These are phyloP conservation scores for Leccinum incarnatum DNA, from an alignment of 768 basidiomycete species.

Conservation along the genomic window DNA sequence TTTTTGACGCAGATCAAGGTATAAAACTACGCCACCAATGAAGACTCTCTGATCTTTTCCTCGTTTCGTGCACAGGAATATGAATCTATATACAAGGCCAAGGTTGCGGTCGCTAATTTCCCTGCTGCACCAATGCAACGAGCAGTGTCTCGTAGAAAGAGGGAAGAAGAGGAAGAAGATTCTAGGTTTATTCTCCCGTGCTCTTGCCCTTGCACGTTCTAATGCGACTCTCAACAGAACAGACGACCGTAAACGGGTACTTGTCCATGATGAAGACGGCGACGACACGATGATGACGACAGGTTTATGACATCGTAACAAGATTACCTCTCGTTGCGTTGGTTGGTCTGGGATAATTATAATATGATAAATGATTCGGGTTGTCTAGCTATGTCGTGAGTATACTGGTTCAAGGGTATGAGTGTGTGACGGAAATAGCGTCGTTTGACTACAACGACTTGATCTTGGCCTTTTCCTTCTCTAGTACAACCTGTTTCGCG, in stretches of 20 bases:
- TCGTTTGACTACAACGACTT: slow-evolving; percentile 59
- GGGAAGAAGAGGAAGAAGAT: slow-evolving; percentile 74
- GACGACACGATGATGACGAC: slow-evolving; percentile 37
- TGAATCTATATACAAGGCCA: slow-evolving; percentile 87
- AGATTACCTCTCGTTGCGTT: not conserved
- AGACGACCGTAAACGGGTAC: slow-evolving; percentile 44
- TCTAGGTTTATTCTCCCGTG: slow-evolving; percentile 27
- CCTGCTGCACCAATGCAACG: slow-evolving; percentile 43
- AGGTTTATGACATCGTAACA: slow-evolving; percentile 17
- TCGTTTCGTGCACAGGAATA: slow-evolving; percentile 60
- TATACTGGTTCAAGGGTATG: slow-evolving; percentile 17
- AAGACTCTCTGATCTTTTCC: not conserved
- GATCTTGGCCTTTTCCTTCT: slow-evolving; percentile 81
- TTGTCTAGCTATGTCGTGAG: slow-evolving; percentile 16
- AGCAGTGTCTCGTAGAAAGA: slow-evolving; percentile 57
- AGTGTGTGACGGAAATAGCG: not conserved
- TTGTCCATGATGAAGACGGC: slow-evolving; percentile 33
- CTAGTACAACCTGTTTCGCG: slow-evolving; percentile 73
- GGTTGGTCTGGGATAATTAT: slow-evolving; percentile 16
- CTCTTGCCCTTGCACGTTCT: not conserved
- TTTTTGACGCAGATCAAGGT: slow-evolving; percentile 94
- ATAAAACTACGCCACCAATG: slow-evolving; percentile 8
- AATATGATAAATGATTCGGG: slow-evolving; percentile 23
- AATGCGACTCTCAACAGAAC: slow-evolving; percentile 23
- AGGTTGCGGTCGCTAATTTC: slow-evolving; percentile 61